Evolutionary conservation across 345 rosid species (phyloP).

Genomic region (Mercurialis annua): DNA sequence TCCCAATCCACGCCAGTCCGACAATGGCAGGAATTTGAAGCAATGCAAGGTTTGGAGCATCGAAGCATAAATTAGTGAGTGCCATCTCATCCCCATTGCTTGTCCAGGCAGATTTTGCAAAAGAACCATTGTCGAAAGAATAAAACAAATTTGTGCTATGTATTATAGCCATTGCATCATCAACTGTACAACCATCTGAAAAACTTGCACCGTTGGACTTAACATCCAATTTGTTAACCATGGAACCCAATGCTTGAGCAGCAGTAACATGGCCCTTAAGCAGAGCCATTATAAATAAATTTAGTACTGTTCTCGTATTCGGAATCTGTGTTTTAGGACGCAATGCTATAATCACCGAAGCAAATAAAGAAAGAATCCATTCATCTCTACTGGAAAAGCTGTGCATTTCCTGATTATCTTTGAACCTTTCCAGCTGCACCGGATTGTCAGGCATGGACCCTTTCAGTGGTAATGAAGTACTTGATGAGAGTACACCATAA

Average conservation of each 20-base stretch:
- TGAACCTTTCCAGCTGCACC: constrained; percentile 33
- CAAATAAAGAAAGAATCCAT: constrained; percentile 66
- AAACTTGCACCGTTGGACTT: constrained; percentile 31
- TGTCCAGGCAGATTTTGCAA: constrained; percentile 21
- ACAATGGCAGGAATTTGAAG: constrained; percentile 56
- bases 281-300: constrained; percentile 41
- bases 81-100: constrained; percentile 30
- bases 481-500: constrained; percentile 47
- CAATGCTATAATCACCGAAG: constrained; percentile 70
- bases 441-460: constrained; percentile 33
- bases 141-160: constrained; percentile 30
- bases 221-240: constrained; percentile 62
- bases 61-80: constrained; percentile 35
- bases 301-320: constrained; percentile 45
- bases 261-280: constrained; percentile 60
- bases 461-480: constrained; percentile 42
- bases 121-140: constrained; percentile 21
- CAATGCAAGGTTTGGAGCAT: constrained; percentile 31
- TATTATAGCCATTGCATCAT: constrained; percentile 66
- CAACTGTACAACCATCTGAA: constrained; percentile 46
- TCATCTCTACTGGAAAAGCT: constrained; percentile 49
- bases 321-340: constrained; percentile 57
- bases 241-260: constrained; percentile 87
- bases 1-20: constrained; percentile 93
- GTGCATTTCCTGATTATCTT: constrained; percentile 26